These are phyloP conservation scores for Teunomyces atbi DNA, from an alignment of 805 yeast species.

Conservation along the genomic window DNA sequence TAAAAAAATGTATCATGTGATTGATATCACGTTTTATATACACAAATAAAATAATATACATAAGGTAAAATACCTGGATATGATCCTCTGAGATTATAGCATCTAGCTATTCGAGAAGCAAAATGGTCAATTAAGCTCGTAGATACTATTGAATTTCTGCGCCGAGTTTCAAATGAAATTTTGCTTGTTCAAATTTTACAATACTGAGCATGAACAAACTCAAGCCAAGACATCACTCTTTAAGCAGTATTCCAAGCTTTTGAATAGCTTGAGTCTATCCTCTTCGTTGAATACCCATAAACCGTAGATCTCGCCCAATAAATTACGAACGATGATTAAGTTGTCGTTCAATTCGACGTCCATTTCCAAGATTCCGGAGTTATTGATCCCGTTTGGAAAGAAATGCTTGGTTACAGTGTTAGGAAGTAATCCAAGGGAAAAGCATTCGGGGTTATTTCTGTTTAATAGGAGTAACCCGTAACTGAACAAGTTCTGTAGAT, in stretches of 20 bases:
- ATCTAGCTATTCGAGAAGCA: too few species aligned
- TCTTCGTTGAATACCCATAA: constrained; percentile 72
- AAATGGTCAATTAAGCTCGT: too few species aligned
- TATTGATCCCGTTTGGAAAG: constrained; percentile 34
- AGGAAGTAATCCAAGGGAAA: constrained; percentile 66
- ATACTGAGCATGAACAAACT: neutral
- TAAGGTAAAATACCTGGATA: too few species aligned
- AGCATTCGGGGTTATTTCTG: constrained; percentile 65
- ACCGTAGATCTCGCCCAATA: constrained; percentile 71
- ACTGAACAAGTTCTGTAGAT: constrained; percentile 48
- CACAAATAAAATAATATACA: neutral
- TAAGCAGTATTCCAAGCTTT: constrained; percentile 41
- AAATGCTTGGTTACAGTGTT: constrained; percentile 47
- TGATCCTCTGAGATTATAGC: too few species aligned
- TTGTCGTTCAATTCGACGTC: constrained; percentile 69
- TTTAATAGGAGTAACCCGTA: constrained; percentile 72
- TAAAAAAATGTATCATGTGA: neutral
- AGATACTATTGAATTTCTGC: too few species aligned
- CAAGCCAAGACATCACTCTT: constrained; percentile 24
- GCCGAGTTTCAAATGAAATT: too few species aligned
- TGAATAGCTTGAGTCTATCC: constrained; percentile 60
- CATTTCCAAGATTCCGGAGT: constrained; percentile 43
- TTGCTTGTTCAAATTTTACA: too few species aligned
- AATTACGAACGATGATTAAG: constrained; percentile 64
- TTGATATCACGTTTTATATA: neutral